Evolutionary conservation across 768 basidiomycete genomes (phyloP).

Genomic region (Naganishia friedmannii): DNA sequence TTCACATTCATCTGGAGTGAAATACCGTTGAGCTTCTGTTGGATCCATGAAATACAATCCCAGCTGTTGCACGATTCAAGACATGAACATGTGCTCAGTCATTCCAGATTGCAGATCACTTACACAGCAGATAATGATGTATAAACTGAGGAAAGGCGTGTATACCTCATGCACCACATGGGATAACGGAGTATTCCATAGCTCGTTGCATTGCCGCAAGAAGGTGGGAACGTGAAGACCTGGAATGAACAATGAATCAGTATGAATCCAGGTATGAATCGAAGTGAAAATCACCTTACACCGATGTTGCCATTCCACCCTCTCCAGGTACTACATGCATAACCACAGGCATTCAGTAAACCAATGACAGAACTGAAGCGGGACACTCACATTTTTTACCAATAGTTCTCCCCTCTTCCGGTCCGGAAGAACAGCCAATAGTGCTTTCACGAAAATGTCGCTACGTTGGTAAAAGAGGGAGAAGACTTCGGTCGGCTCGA

Average conservation of each 20-base stretch:
- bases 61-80: constrained; percentile 35
- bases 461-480: constrained; percentile 47
- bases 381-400: constrained; percentile 43
- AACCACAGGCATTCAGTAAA: not conserved
- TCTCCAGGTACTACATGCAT: constrained; percentile 43
- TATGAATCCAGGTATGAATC: too few relatives aligned
- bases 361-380: not conserved
- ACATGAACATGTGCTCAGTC: not conserved
- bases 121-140: constrained; percentile 47
- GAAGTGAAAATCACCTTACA: constrained; percentile 38
- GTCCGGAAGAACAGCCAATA: constrained; percentile 44
- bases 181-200: constrained; percentile 48
- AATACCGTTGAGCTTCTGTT: constrained; percentile 42
- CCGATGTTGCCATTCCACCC: constrained; percentile 51
- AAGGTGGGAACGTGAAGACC: constrained; percentile 51
- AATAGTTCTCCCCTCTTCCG: constrained; percentile 45
- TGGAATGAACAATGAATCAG: constrained; percentile 26
- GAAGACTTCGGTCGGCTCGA: constrained; percentile 47
- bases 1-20: constrained; percentile 45
- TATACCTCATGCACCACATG: constrained; percentile 45
- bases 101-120: constrained; percentile 29
- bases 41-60: constrained; percentile 51
- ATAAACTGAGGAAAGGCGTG: constrained; percentile 48
- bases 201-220: constrained; percentile 49
- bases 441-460: constrained; percentile 44